A percentile compares a stretch with the other conserved stretches of the same genome.
Evolutionary conservation across 805 yeast species (phyloP).

Genomic region (Spathaspora sp.): DNA sequence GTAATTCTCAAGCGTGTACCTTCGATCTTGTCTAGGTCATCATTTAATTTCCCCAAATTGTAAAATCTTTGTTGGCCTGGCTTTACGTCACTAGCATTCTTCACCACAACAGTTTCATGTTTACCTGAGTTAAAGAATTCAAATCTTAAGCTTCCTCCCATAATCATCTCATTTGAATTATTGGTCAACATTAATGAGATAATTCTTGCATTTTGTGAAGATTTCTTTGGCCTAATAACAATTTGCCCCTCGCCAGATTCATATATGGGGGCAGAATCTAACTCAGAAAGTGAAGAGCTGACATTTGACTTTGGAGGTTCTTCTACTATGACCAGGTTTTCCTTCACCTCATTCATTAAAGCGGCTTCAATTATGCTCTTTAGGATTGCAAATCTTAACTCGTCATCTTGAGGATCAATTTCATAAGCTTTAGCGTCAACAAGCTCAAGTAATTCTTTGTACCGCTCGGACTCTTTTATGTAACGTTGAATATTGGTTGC

Average conservation of each 20-base stretch:
- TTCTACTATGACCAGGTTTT: not conserved
- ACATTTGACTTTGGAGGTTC: not conserved
- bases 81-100: conserved; percentile 20
- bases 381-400: conserved; percentile 20
- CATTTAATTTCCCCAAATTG: conserved; percentile 19
- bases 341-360: not conserved
- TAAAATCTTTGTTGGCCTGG: conserved; percentile 24
- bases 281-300: not conserved
- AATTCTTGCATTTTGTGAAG: conserved; percentile 14
- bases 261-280: not conserved
- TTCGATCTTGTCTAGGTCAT: conserved; percentile 11
- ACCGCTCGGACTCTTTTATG: conserved; percentile 20
- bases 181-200: conserved; percentile 23
- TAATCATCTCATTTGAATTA: conserved; percentile 16
- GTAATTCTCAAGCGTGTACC: conserved; percentile 18
- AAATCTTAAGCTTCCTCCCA: conserved; percentile 27
- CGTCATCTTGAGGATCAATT: conserved; percentile 13
- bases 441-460: conserved; percentile 16
- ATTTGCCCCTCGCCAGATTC: conserved; percentile 4
- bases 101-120: conserved; percentile 16
- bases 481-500: conserved; percentile 9
- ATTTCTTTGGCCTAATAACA: conserved; percentile 14
- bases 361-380: conserved; percentile 16
- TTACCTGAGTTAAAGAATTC: conserved; percentile 14
- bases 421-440: conserved; percentile 2